Evolutionary conservation across 495 filamentous ascomycete species (phyloP).

Genomic region (Podospora fimiseda): DNA sequence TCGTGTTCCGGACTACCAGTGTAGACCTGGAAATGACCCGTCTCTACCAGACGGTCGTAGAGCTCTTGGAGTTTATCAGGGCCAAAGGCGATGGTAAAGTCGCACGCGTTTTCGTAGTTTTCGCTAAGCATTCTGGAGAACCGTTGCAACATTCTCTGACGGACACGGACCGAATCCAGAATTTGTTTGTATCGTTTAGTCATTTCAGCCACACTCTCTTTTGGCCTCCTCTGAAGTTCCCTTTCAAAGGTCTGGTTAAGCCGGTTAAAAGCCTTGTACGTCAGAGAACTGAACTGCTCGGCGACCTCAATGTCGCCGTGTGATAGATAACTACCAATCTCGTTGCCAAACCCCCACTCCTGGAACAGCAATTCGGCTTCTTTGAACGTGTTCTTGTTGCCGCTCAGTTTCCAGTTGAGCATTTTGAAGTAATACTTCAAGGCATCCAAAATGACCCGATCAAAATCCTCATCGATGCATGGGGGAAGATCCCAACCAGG

Average conservation of each 20-base stretch:
- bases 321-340: slow-evolving; percentile 78
- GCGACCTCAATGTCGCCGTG: slow-evolving; percentile 95
- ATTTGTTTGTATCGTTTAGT: slow-evolving; percentile 94
- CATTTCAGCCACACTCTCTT: slow-evolving; percentile 81
- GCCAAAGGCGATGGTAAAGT: slow-evolving; percentile 75
- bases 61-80: slow-evolving; percentile 61
- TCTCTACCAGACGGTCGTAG: slow-evolving; percentile 72
- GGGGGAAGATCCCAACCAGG: slow-evolving; percentile 92
- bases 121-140: slow-evolving; percentile 85
- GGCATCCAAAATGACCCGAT: slow-evolving; percentile 89
- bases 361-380: slow-evolving; percentile 96
- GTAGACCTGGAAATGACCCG: slow-evolving; percentile 80
- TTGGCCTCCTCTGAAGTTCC: slow-evolving; percentile 73
- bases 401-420: slow-evolving; percentile 92
- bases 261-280: slow-evolving; percentile 80
- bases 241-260: slow-evolving; percentile 86
- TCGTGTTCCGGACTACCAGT: slow-evolving; percentile 59
- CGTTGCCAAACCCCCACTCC: slow-evolving; percentile 94
- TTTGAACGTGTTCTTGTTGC: slow-evolving; percentile 98
- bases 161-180: slow-evolving; percentile 88
- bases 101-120: slow-evolving; percentile 91
- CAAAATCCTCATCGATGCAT: slow-evolving; percentile 95
- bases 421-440: slow-evolving; percentile 97
- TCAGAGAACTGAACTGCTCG: slow-evolving; percentile 95
- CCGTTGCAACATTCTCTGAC: slow-evolving; percentile 70